Evolutionary conservation across 2,329 filamentous ascomycete genomes (phyloP), one percentile per base, ranked within the genome.

Genomic region (Hymenoscyphus fraxineus): DNA sequence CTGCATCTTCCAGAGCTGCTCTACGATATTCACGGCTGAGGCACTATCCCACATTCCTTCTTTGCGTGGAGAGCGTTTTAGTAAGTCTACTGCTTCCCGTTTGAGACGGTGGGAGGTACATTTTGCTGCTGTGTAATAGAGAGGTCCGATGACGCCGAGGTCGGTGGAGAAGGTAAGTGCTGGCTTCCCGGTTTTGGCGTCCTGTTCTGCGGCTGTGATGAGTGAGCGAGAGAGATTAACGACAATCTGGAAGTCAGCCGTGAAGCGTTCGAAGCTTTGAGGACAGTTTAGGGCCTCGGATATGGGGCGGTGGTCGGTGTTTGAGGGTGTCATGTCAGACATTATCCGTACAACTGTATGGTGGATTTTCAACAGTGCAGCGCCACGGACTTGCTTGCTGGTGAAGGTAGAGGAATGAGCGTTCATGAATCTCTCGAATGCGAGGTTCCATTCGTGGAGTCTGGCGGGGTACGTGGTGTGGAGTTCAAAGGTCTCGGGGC

Each of bases 41-140:
- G 58, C 35, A 56, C 68, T 70, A 59, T 75, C 72, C 73, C 73
- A 75, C 72, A 74, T 74, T 12, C 73, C 73, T 58, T 75, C 73
- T 32, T 69, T 68, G 27, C 73, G 59, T 13, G 70, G 73, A 61
- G 64, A 69, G 6, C 68, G 58, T 12, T 58, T 41, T 4, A 75
- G 59, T 3, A 74, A 63, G 9, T 69, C 67, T 3, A 75, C 51
- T 15, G 72, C 72, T 41, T 69, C 65, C 1, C 57, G 22, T 16
- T 68, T 68, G 16, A 71, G 61, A 0, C 22, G 19, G 13, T 10
- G 7, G 27, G 13, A n/a, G 63, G 65, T 22, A 55, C 58, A 71
- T 58, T 72, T 71, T 1, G 71, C 58, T 44, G 66, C 70, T 0
- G 63, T 63, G 60, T 70, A 74, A 59, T 73, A 75, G 10, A 75